Evolutionary conservation across 371 early-diverging fungal species (phyloP), one percentile per base, ranked within the genome.

Genomic region (Rhizopus stolonifer): DNA sequence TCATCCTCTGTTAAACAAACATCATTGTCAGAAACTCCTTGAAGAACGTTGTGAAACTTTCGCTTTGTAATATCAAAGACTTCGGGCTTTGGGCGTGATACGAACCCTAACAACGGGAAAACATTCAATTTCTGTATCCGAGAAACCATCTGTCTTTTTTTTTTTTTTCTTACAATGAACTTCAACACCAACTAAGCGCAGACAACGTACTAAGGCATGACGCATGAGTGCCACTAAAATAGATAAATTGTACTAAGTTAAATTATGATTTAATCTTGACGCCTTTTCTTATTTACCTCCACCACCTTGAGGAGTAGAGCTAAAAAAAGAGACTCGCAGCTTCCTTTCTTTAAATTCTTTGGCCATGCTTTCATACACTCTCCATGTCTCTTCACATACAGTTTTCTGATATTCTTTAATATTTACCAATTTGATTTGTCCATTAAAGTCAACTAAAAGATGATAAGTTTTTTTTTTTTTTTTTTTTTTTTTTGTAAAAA

Each of bases 1-100:
- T 94, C 93, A 10, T 84, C 79, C 25, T 86, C 79, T 3, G 72
- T 82, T 36, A 93, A 67, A 11, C 75, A 56, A 22, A 75, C 74
- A 48, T 80, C 76, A 29, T 74, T 70, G 25, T 69, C 61, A 13
- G 91, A 85, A 15, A 92, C 92, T 47, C 91, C 90, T 77, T 94
- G 94, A 39, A 93, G 79, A 6, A 92, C 84, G 68, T 94, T 94
- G 67, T 94, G 94, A 66, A 92, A 87, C 61, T 92, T 91, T 67
- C 86, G 75, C 65, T 91, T 91, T 38, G 92, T 91, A 44, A 90
- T 88, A 53, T 88, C 85, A 72, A 90, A 91, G 6, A 92, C 85
- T 47, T 85, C 86, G 8, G 90, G 88, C 55, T 86, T 86, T 33
- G 91, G 91, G 47, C 87, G 81, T 53, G 84, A 79, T 29, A 89